Evolutionary conservation across 208 protist species (phyloP).

Genomic region (Leishmania aethiopica): DNA sequence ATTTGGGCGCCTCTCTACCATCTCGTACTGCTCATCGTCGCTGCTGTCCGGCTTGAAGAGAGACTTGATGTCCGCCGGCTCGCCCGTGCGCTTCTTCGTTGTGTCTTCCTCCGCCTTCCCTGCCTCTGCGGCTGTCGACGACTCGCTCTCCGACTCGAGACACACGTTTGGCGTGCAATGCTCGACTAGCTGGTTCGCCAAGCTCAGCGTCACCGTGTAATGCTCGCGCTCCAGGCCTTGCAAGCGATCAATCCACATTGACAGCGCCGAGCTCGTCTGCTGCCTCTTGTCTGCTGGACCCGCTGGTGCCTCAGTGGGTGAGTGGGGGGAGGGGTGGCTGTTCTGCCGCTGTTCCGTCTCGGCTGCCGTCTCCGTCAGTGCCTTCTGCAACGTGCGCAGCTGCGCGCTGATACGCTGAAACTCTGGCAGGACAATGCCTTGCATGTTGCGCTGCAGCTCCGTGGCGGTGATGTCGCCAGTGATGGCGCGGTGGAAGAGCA

Average conservation of each 20-base stretch:
- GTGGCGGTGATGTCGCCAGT: slow-evolving; percentile 36
- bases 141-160: not conserved
- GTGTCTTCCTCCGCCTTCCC: no score
- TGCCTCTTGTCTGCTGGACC: not conserved
- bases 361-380: not conserved
- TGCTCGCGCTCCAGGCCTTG: slow-evolving; percentile 64
- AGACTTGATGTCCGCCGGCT: slow-evolving; percentile 1
- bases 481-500: slow-evolving; percentile 52
- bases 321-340: not conserved
- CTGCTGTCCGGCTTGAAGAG: slow-evolving; percentile 26
- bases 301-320: not conserved
- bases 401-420: slow-evolving; percentile 64
- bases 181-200: slow-evolving; percentile 26
- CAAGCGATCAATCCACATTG: slow-evolving; percentile 55
- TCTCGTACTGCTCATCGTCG: slow-evolving; percentile 21
- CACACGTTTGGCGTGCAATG: slow-evolving; percentile 19
- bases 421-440: slow-evolving; percentile 40
- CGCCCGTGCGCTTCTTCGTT: no score
- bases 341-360: not conserved
- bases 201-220: slow-evolving; percentile 45
- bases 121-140: not conserved
- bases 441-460: slow-evolving; percentile 50
- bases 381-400: slow-evolving; percentile 51
- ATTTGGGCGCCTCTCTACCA: not conserved
- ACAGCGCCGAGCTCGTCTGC: slow-evolving; percentile 7